Percentiles rank a stretch among this genome's conserved stretches.
phyloP scores from a whole-genome alignment of 257 asterid genomes.

The Gardenia jasminoides region DNA sequence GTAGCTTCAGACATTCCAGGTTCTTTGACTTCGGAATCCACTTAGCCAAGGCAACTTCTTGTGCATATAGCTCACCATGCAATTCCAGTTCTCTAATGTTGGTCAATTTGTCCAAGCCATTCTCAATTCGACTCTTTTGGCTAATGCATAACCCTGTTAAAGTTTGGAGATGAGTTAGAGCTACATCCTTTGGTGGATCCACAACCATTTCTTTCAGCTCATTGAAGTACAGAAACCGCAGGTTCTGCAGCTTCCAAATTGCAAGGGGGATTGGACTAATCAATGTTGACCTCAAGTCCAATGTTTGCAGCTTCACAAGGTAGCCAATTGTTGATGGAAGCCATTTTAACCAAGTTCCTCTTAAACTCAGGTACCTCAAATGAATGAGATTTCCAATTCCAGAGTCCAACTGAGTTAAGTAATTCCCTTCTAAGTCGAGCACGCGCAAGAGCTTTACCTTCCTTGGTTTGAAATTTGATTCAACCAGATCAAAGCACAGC shows the following conservation, averaged over 20 bases:
- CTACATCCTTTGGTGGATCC: slow-evolving; percentile 13
- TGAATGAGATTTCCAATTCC: slow-evolving; percentile 17
- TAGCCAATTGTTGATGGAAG: slow-evolving; percentile 16
- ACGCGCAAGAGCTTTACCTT: slow-evolving; percentile 6
- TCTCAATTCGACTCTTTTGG: neutral
- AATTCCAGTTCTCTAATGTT: slow-evolving; percentile 12
- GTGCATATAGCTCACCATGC: slow-evolving; percentile 7
- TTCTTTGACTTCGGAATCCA: slow-evolving; percentile 22
- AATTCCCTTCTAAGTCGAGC: slow-evolving; percentile 15
- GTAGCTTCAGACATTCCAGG: slow-evolving; percentile 18
- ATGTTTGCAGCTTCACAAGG: slow-evolving; percentile 16
- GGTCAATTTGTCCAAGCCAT: slow-evolving; percentile 22
- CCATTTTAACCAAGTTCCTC: slow-evolving; percentile 21
- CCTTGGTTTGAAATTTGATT: slow-evolving; percentile 6
- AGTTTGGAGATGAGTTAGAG: slow-evolving; percentile 12
- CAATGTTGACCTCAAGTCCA: slow-evolving; percentile 22
- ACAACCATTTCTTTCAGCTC: slow-evolving; percentile 14
- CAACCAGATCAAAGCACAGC: slow-evolving; percentile 13
- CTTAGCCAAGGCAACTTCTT: slow-evolving; percentile 14
- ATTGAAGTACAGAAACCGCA: slow-evolving; percentile 17
- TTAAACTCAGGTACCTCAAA: slow-evolving; percentile 20
- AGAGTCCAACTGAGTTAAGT: slow-evolving; percentile 9
- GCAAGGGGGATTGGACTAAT: slow-evolving; percentile 12
- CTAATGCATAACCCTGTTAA: slow-evolving; percentile 14
- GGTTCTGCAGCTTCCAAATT: slow-evolving; percentile 14